These are phyloP conservation scores for Solanum commersonii DNA, from an alignment of 257 asterid species.

Conservation along the genomic window DNA sequence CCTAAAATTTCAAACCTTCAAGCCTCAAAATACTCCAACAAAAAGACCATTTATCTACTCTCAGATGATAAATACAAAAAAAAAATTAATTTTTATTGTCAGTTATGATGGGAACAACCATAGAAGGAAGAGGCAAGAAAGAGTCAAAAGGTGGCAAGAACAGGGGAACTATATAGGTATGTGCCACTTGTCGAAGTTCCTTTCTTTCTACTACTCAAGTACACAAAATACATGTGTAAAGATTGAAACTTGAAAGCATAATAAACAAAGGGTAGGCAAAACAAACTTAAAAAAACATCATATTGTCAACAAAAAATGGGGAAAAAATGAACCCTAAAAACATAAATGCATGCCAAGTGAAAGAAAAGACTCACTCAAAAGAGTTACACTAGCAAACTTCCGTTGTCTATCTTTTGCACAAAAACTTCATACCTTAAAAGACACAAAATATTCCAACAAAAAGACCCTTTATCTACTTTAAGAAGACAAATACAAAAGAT, in stretches of 20 bases:
- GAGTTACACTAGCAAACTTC: background rate
- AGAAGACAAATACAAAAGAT: background rate
- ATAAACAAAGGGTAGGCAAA: background rate
- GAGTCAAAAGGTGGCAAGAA: background rate
- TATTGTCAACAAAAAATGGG: background rate
- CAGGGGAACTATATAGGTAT: background rate
- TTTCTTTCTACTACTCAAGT: background rate
- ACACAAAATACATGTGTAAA: background rate
- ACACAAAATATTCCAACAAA: background rate
- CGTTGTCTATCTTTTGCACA: background rate
- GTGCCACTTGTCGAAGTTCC: background rate
- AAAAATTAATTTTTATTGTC: background rate
- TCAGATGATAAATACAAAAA: background rate
- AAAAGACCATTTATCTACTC: background rate
- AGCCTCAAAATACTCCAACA: background rate
- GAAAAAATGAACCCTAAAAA: background rate
- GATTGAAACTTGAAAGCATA: background rate
- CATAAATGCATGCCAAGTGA: background rate
- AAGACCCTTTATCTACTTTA: background rate
- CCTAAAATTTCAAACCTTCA: background rate
- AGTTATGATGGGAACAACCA: background rate
- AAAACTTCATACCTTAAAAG: background rate
- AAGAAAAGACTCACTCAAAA: background rate
- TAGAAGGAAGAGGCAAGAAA: background rate
- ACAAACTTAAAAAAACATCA: background rate